phyloP scores from a whole-genome alignment of 352 stramenopile genomes.

The Phytophthora constricta region DNA sequence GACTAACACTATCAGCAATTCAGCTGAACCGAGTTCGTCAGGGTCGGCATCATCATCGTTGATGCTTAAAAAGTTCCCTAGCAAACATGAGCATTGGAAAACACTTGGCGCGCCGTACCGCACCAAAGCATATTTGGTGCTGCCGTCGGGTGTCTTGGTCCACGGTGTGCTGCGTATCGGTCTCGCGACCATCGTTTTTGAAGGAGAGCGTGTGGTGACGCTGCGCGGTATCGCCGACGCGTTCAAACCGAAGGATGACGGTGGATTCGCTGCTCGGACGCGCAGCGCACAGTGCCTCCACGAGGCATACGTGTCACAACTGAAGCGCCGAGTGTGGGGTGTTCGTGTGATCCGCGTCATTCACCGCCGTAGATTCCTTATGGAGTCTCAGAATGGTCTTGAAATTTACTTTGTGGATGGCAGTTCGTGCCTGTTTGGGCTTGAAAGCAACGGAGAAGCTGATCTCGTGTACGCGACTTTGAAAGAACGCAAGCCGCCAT shows the following conservation, averaged over 20 bases:
- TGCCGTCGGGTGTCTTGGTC: constrained; percentile 76
- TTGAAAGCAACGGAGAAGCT: constrained; percentile 68
- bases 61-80: constrained; percentile 45
- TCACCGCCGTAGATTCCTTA: constrained; percentile 74
- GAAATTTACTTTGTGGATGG: constrained; percentile 90
- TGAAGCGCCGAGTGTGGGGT: constrained; percentile 80
- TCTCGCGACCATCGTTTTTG: constrained; percentile 77
- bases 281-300: constrained; percentile 47
- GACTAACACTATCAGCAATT: constrained; percentile 23
- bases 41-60: constrained; percentile 24
- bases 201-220: constrained; percentile 78
- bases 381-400: constrained; percentile 74
- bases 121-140: constrained; percentile 82
- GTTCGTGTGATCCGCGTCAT: constrained; percentile 84
- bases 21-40: constrained; percentile 25
- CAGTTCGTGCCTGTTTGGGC: constrained; percentile 78
- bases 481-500: constrained; percentile 82
- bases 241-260: constrained; percentile 51
- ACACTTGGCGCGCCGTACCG: constrained; percentile 63
- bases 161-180: constrained; percentile 80
- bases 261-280: constrained; percentile 31
- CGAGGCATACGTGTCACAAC: constrained; percentile 67
- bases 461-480: constrained; percentile 84
- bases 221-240: constrained; percentile 64
- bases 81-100: constrained; percentile 74